Percentiles rank a stretch among this genome's conserved stretches.
Evolutionary conservation across 345 rosid genomes (phyloP).

Genomic region (Jatropha curcas): DNA sequence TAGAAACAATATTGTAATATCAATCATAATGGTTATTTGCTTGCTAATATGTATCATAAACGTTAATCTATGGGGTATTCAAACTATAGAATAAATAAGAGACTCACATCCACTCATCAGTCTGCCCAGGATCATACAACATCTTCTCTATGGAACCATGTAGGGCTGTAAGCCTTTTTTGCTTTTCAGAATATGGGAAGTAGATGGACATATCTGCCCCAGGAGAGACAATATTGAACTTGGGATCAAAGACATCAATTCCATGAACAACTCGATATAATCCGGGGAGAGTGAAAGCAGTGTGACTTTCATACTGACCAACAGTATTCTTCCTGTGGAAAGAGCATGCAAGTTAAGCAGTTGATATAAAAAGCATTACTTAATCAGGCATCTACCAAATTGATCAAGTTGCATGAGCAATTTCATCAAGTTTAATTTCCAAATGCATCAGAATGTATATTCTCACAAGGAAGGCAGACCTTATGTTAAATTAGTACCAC

Average conservation of each 20-base stretch:
- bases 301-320: constrained; percentile 97
- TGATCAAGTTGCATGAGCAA: constrained; percentile 8
- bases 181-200: constrained; percentile 67
- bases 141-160: constrained; percentile 85
- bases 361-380: constrained; percentile 6
- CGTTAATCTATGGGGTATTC: too few species aligned
- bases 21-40: neutral
- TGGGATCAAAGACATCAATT: constrained; percentile 94
- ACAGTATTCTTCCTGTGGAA: constrained; percentile 83
- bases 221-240: constrained; percentile 96
- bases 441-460: neutral
- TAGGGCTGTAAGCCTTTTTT: constrained; percentile 70
- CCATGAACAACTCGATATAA: constrained; percentile 92
- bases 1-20: neutral
- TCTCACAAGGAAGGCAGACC: too few species aligned
- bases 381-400: neutral
- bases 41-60: neutral
- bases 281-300: constrained; percentile 91
- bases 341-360: constrained; percentile 16
- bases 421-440: constrained; percentile 13
- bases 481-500: too few species aligned
- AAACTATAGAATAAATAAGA: constrained; percentile 12
- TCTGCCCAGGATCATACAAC: constrained; percentile 73
- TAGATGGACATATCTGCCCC: constrained; percentile 98
- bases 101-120: constrained; percentile 77